Percentiles rank a stretch among this genome's conserved stretches.
Evolutionary conservation across 805 yeast species (phyloP).

Genomic region (Zygotorulaspora florentina): DNA sequence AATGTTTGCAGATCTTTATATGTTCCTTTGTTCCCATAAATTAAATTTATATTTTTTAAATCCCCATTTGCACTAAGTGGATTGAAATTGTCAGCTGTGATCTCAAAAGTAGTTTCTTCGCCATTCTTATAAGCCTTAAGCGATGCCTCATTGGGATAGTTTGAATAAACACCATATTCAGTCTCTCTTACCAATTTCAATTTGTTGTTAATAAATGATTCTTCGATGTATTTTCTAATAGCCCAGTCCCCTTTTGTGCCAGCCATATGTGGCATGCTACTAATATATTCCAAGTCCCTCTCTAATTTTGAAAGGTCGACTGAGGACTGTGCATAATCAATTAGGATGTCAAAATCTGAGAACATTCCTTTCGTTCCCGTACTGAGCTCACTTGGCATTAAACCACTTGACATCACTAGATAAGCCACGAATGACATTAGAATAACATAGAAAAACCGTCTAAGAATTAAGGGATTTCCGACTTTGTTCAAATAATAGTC

Average conservation of each 20-base stretch:
- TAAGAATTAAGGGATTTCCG: conserved; percentile 85
- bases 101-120: conserved; percentile 25
- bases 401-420: conserved; percentile 53
- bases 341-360: conserved; percentile 53
- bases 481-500: conserved; percentile 57
- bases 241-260: conserved; percentile 86
- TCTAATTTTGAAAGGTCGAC: conserved; percentile 57
- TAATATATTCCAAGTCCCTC: conserved; percentile 63
- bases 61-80: conserved; percentile 63
- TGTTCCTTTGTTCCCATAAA: conserved; percentile 69
- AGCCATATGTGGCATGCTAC: conserved; percentile 79
- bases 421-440: conserved; percentile 58
- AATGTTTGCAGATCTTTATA: conserved; percentile 48
- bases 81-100: conserved; percentile 49
- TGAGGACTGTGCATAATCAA: conserved; percentile 45
- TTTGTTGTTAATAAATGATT: conserved; percentile 55
- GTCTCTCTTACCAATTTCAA: conserved; percentile 39
- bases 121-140: conserved; percentile 23
- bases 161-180: conserved; percentile 54
- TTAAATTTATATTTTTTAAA: conserved; percentile 43
- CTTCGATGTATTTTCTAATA: conserved; percentile 60
- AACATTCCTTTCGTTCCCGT: conserved; percentile 51
- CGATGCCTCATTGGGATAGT: conserved; percentile 52
- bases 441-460: conserved; percentile 67
- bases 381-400: conserved; percentile 42